Conservation (phyloP, 768 basidiomycete species). For the Paxillus involutus region DNA sequence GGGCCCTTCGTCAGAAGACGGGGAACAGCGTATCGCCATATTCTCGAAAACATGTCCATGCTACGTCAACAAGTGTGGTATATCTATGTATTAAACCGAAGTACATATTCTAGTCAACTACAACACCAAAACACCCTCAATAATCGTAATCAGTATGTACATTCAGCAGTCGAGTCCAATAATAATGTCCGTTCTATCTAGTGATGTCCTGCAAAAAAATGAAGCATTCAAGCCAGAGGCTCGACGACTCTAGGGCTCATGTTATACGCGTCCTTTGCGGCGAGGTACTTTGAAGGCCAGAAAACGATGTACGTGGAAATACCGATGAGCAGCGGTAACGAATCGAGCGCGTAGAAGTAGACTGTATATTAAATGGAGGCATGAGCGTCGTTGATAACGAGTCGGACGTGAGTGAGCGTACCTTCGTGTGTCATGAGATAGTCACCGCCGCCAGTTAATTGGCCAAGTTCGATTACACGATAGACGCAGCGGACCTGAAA, state of each 20-base stretch:
- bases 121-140: too few relatives aligned
- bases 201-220: too few relatives aligned
- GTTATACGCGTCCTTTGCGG: background rate
- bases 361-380: conserved; percentile 2
- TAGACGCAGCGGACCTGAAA: conserved; percentile 23
- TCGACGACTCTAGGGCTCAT: background rate
- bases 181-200: too few relatives aligned
- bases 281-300: conserved; percentile 25
- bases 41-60: too few relatives aligned
- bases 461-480: conserved; percentile 15
- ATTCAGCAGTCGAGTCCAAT: too few relatives aligned
- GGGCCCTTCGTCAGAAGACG: too few relatives aligned
- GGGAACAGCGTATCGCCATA: too few relatives aligned
- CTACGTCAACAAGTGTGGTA: too few relatives aligned
- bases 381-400: background rate
- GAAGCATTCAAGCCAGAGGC: too few relatives aligned
- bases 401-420: background rate
- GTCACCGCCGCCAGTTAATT: conserved; percentile 4
- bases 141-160: too few relatives aligned
- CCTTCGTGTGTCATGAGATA: conserved; percentile 21
- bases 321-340: conserved; percentile 23
- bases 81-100: too few relatives aligned
- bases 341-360: conserved; percentile 24
- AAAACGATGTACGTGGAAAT: conserved; percentile 19
- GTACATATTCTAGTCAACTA: too few relatives aligned